Percentiles rank a stretch among this genome's conserved stretches.
These are phyloP conservation scores for Fusarium incarnatum DNA, from an alignment of 2,329 filamentous ascomycete genomes.

Conservation along the genomic window DNA sequence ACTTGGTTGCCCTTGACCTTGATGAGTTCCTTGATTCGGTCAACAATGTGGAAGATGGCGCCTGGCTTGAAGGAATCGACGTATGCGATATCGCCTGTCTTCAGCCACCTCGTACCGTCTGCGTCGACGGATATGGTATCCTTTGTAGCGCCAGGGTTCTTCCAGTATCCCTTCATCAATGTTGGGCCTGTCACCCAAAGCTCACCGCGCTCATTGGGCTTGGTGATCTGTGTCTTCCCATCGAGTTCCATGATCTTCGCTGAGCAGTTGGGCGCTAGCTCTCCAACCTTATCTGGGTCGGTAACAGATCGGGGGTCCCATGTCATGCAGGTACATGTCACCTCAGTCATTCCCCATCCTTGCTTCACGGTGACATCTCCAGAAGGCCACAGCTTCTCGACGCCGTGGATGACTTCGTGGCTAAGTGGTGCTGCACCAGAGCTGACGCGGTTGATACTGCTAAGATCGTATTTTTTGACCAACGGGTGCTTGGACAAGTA, in stretches of 20 bases:
- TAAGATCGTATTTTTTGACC: constrained; percentile 75
- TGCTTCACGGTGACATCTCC: constrained; percentile 61
- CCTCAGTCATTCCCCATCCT: constrained; percentile 90
- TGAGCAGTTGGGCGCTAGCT: constrained; percentile 56
- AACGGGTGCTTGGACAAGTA: constrained; percentile 77
- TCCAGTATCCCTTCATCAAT: constrained; percentile 82
- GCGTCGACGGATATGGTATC: constrained; percentile 63
- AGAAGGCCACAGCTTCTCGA: constrained; percentile 63
- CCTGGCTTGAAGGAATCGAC: constrained; percentile 67
- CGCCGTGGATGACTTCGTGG: constrained; percentile 57
- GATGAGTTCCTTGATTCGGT: constrained; percentile 74
- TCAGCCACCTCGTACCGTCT: constrained; percentile 72
- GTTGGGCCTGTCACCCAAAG: constrained; percentile 79
- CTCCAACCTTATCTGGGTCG: constrained; percentile 35
- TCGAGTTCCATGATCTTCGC: constrained; percentile 73
- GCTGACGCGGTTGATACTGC: constrained; percentile 67
- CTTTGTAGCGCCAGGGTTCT: constrained; percentile 73
- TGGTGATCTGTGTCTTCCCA: constrained; percentile 58
- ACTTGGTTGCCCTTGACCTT: constrained; percentile 79
- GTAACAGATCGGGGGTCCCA: constrained; percentile 72
- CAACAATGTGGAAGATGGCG: constrained; percentile 69
- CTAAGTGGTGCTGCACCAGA: constrained; percentile 77
- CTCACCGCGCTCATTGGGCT: constrained; percentile 70
- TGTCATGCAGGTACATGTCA: constrained; percentile 75
- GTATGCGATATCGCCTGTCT: constrained; percentile 79